Base-by-base conservation (phyloP, 2,329 filamentous ascomycete species). In the Alternaria rosae region DNA sequence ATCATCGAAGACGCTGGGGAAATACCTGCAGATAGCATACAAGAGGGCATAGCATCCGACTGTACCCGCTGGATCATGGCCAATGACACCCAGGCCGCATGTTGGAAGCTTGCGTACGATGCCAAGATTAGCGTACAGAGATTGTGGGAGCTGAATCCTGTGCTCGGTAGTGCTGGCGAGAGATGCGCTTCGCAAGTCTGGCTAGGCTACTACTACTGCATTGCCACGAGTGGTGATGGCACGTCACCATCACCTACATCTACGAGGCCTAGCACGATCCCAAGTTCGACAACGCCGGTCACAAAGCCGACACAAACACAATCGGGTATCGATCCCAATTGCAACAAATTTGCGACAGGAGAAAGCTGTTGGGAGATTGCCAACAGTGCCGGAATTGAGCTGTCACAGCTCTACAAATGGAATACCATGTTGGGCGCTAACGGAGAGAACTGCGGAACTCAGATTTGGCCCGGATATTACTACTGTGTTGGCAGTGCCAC, bases 191-290 rank as follows among this genome's bases (percentile, higher is more conserved):
- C 44, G 15, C 28, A 13, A 35, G 20, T 57, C 30, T 50, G 44
- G 54, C 20, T 50, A 5, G 21, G 23, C 17, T 50, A 42, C 54
- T 57, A 57, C 35, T 57, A 57, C 30, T 57, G 54, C 32, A n/a
- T 57, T 28, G 26, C 26, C 20, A 28, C 8, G 12, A 13, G 8
- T n/a, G 52, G 52, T 11, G 21, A 44, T 20, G 52, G 35, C 17
- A 23, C 52, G 15, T n/a, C 9, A 6, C 35, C 52, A 15, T 43
- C 20, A n/a, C 52, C 35, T 7, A 43, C 38, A 44, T 28, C 26
- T 28, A 28, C 26, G 26, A 26, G 5, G 21, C n/a, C 35, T 30
- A 43, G 6, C n/a, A 54, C 52, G 10, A 28, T 9, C 20, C 7
- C 52, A 17, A 54, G 12, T 28, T 11, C 52, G 17, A 54, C 38